phyloP scores from a whole-genome alignment of 140 eudicot genomes.

The Bidens hawaiensis region DNA sequence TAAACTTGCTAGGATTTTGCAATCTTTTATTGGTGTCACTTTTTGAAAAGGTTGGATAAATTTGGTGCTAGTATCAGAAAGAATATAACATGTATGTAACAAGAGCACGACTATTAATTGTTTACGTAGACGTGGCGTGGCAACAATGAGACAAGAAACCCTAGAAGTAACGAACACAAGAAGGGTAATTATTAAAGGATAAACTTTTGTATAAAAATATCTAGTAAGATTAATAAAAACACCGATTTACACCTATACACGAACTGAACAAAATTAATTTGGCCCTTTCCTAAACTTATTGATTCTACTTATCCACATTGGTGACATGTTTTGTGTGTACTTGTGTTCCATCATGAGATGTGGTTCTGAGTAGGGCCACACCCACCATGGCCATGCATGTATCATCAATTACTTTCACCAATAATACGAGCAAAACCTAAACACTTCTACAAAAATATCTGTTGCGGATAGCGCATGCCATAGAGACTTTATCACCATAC shows the following conservation, averaged over 20 bases:
- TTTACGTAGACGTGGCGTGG: background rate
- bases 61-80: background rate
- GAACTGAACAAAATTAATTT: background rate
- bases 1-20: background rate
- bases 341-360: conserved; percentile 30
- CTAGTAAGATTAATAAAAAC: background rate
- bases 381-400: conserved; percentile 25
- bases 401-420: conserved; percentile 25
- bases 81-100: background rate
- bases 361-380: conserved; percentile 26
- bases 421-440: conserved; percentile 10
- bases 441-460: conserved; percentile 20
- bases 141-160: background rate
- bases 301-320: conserved; percentile 28
- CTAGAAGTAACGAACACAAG: background rate
- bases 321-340: conserved; percentile 26
- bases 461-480: conserved; percentile 32
- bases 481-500: conserved; percentile 27
- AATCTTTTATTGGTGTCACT: background rate
- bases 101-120: background rate
- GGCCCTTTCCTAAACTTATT: conserved; percentile 6
- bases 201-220: background rate
- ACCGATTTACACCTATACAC: background rate
- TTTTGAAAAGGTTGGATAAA: background rate
- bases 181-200: background rate